Evolutionary conservation across 2,329 filamentous ascomycete species (phyloP), one percentile per base, ranked within the genome.

Genomic region (Epichloe elymi): DNA sequence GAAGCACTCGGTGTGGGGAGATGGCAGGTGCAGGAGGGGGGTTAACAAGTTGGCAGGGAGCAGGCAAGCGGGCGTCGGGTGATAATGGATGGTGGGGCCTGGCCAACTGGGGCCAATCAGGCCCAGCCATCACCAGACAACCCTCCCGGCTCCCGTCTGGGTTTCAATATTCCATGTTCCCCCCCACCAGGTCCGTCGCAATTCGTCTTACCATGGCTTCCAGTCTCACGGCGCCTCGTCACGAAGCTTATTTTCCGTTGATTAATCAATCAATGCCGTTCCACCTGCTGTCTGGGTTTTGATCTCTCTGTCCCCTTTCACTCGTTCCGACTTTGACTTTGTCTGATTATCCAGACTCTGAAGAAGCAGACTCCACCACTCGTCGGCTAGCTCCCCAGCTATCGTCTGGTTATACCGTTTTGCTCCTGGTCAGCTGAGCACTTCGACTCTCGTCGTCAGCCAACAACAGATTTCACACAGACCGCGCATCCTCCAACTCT

Each of bases 381-480:
- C 14, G 30, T 20, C 35, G 8, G 39, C 39, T 44, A 39, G 50
- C 40, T 48, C 35, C 19, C 39, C 26, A 12, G 17, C 47, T 36
- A 35, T 36, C 43, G 23, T 35, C 15, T 17, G 23, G 23, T 45
- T 38, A 19, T 11, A 39, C 19, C 36, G 46, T 17, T 17, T 38
- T 38, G 19, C 6, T 37, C 6, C 41, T 45, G 45, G 33, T 51
- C 39, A 51, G 50, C 45, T 51, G 44, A 48, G 50, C 50, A 23
- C 33, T 36, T 48, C 23, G 17, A 40, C 10, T 35, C 23, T 17
- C 33, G n/a, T 42, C 26, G 37, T 33, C 46, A 33, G 33, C 39
- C 50, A 40, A 30, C 50, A 38, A 39, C 46, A 20, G 38, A 33
- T 23, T 41, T 42, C 11, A 44, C 50, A 44, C 45, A 33, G 33